Conservation (phyloP, 1,139 yeast species). For the Sugiyamaella pinicola region DNA sequence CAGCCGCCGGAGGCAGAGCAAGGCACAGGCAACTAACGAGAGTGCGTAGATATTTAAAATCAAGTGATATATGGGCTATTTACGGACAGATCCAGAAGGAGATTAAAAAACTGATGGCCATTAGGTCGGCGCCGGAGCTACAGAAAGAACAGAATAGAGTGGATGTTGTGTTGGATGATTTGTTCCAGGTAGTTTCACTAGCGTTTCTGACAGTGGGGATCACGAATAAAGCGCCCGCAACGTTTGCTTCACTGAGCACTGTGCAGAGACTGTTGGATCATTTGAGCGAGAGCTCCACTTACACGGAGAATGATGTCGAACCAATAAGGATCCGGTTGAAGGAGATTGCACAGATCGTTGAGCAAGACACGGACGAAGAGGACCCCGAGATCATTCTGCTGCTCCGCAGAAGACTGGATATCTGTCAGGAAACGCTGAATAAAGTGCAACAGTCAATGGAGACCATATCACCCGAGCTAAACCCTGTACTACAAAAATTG, state of each 20-base stretch:
- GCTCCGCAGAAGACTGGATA: constrained; percentile 36
- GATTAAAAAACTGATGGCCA: constrained; percentile 38
- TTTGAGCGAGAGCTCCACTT: constrained; percentile 74
- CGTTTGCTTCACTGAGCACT: constrained; percentile 84
- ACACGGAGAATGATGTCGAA: constrained; percentile 76
- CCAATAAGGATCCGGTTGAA: constrained; percentile 72
- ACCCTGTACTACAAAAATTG: constrained; percentile 41
- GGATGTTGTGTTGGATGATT: constrained; percentile 81
- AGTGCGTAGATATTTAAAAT: constrained; percentile 47
- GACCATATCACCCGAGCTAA: constrained; percentile 41
- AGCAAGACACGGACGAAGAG: constrained; percentile 44
- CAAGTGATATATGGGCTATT: constrained; percentile 53
- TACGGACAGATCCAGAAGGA: constrained; percentile 46
- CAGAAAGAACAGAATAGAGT: constrained; percentile 44
- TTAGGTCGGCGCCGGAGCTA: constrained; percentile 36
- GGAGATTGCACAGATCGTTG: constrained; percentile 67
- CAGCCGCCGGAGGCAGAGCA: constrained; percentile 4
- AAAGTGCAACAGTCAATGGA: constrained; percentile 37
- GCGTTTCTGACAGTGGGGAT: constrained; percentile 91
- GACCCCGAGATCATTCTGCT: constrained; percentile 39
- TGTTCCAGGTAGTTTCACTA: constrained; percentile 79
- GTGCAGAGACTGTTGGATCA: constrained; percentile 82
- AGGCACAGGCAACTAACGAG: constrained; percentile 1
- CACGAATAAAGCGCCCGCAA: constrained; percentile 88
- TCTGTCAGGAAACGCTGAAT: constrained; percentile 34